Evolutionary conservation across 257 asterid genomes (phyloP), one percentile per base, ranked within the genome.

Genomic region (Lantana camara): DNA sequence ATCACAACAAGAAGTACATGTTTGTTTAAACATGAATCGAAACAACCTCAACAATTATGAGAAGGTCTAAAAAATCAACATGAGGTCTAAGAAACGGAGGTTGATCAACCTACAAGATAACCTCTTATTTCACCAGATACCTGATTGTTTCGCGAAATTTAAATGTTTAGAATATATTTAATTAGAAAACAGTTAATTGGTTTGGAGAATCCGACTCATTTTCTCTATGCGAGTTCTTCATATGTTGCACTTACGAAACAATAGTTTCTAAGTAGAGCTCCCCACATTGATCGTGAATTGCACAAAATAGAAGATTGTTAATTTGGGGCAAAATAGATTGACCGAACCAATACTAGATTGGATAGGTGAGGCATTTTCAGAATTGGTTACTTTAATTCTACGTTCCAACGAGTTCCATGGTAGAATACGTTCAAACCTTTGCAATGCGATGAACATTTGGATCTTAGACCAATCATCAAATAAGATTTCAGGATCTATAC

Each of bases 391-490:
- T 32, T 50, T 69, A 19, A 20, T 48, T 37, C 38, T 69, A 0
- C 24, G 42, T 2, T 49, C 27, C 15, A 60, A 69, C 11, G 40
- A 42, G n/a, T 61, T 69, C 5, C 0, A 23, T 10, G 69, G 68
- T 16, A 49, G 41, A 9, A 30, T 58, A 20, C 68, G 72, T 37
- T 20, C 27, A 16, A 58, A 40, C 30, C 8, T 64, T 5, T 58
- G 77, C 22, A 1, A 7, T 21, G 51, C 65, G 49, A 19, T 27
- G 13, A 2, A 15, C 9, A n/a, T 67, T 34, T 66, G 60, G 45
- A 42, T 67, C 48, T 34, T 73, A 45, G 78, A 73, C 32, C 40
- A 60, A 35, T 73, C 78, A 29, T 34, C 53, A 13, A 73, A 73
- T 70, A 46, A 23, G 16, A 22, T 67, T 10, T 57, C 58, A 1